A percentile compares a stretch with the other conserved stretches of the same genome.
These are phyloP conservation scores for Radiomyces spectabilis DNA, from an alignment of 192 early-diverging fungal species.

Conservation along the genomic window DNA sequence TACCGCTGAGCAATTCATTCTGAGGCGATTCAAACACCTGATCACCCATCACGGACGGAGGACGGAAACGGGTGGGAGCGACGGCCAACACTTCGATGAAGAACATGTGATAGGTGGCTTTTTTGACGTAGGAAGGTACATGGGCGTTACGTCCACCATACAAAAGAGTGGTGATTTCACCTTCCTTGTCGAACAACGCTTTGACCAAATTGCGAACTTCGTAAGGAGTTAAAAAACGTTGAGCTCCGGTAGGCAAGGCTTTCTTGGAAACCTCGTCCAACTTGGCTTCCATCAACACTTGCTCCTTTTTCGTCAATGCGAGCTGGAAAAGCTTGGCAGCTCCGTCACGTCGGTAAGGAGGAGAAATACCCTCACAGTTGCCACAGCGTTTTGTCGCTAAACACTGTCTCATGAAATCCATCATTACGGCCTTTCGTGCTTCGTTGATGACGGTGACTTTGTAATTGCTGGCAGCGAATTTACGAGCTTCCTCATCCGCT, in stretches of 20 bases:
- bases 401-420: conserved; percentile 39
- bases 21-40: conserved; percentile 91
- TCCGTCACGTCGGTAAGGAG: conserved; percentile 76
- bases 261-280: conserved; percentile 22
- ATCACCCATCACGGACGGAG: conserved; percentile 85
- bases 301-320: conserved; percentile 59
- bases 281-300: conserved; percentile 47
- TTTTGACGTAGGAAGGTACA: conserved; percentile 23
- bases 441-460: conserved; percentile 49
- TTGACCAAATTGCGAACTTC: conserved; percentile 75
- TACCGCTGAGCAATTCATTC: conserved; percentile 78
- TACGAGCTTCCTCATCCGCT: conserved; percentile 12
- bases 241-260: conserved; percentile 21
- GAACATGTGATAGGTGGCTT: conserved; percentile 71
- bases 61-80: conserved; percentile 89
- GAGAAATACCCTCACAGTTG: conserved; percentile 56
- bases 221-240: conserved; percentile 59
- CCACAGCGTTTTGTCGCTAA: conserved; percentile 43
- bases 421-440: conserved; percentile 38
- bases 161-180: conserved; percentile 65
- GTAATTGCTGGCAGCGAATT: conserved; percentile 27
- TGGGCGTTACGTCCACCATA: conserved; percentile 66
- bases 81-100: conserved; percentile 91
- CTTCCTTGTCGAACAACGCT: conserved; percentile 73
- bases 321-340: conserved; percentile 80